phyloP scores from a whole-genome alignment of 1,284 basidiomycete genomes.

The Pholiota adiposa region DNA sequence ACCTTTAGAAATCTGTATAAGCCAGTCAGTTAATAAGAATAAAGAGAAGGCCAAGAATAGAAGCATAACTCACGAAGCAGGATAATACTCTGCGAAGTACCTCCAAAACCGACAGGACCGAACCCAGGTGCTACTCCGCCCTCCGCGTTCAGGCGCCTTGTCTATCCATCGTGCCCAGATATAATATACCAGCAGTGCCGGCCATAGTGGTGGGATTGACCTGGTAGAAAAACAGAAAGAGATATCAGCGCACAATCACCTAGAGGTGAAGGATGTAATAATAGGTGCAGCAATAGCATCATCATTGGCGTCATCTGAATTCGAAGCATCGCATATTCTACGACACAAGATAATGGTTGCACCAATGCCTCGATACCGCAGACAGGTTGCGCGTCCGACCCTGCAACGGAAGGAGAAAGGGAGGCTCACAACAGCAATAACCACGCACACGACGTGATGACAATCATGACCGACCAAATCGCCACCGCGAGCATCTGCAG shows the following conservation, averaged over 20 bases:
- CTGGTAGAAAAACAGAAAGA: constrained; percentile 44
- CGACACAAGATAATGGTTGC: too few species aligned
- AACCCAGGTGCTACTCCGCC: constrained; percentile 79
- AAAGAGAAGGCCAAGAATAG: constrained; percentile 3
- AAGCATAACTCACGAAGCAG: constrained; percentile 71
- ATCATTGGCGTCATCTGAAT: neutral
- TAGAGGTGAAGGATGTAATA: too few species aligned
- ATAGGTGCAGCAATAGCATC: too few species aligned
- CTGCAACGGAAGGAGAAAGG: constrained; percentile 7
- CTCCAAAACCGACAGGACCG: constrained; percentile 76
- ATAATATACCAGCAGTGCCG: constrained; percentile 80
- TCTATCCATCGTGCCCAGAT: constrained; percentile 84
- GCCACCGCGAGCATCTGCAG: constrained; percentile 89
- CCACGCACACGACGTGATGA: constrained; percentile 73
- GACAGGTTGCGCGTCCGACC: neutral
- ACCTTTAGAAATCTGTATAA: constrained; percentile 63
- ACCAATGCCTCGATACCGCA: neutral
- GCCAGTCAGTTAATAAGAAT: constrained; percentile 10
- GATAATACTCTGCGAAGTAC: constrained; percentile 93
- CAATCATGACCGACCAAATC: constrained; percentile 83
- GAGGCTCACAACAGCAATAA: constrained; percentile 77
- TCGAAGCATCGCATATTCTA: neutral
- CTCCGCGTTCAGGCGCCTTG: constrained; percentile 78
- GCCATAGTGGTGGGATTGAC: constrained; percentile 90
- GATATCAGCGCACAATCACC: neutral